These are phyloP conservation scores for Fraxinus velutina DNA, from an alignment of 305 asterid species.

Conservation along the genomic window DNA sequence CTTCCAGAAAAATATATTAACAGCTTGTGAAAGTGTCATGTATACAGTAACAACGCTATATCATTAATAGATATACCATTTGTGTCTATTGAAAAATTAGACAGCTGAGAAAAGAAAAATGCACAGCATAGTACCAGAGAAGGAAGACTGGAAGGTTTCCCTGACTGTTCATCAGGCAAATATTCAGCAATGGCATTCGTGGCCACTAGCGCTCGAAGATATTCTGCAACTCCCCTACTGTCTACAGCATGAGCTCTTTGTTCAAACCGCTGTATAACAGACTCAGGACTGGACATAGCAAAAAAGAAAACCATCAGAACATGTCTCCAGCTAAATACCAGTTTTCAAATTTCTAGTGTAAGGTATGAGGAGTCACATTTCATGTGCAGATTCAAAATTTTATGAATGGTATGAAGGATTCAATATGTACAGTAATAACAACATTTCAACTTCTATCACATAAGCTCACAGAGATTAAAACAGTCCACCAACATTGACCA, in stretches of 20 bases:
- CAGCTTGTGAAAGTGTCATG: not conserved
- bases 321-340: conserved; percentile 1
- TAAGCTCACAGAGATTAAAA: not conserved
- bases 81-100: not conserved
- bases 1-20: not conserved
- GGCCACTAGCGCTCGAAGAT: conserved; percentile 77
- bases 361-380: not conserved
- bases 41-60: not conserved
- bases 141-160: conserved; percentile 90
- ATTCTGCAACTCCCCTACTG: conserved; percentile 88
- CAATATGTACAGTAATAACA: not conserved
- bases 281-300: conserved; percentile 66
- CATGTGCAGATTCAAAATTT: not conserved
- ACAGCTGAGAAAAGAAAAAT: not conserved
- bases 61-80: not conserved
- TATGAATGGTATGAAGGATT: not conserved
- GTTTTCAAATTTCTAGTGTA: not conserved
- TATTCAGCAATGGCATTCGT: conserved; percentile 78
- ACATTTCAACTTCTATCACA: not conserved
- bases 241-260: conserved; percentile 83
- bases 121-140: conserved; percentile 56
- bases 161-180: conserved; percentile 88
- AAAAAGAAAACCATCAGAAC: conserved; percentile 27
- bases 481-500: not conserved
- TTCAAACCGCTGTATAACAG: conserved; percentile 90